phyloP scores from a whole-genome alignment of 139 green algal genomes.

The Chlamydomonas sp. region DNA sequence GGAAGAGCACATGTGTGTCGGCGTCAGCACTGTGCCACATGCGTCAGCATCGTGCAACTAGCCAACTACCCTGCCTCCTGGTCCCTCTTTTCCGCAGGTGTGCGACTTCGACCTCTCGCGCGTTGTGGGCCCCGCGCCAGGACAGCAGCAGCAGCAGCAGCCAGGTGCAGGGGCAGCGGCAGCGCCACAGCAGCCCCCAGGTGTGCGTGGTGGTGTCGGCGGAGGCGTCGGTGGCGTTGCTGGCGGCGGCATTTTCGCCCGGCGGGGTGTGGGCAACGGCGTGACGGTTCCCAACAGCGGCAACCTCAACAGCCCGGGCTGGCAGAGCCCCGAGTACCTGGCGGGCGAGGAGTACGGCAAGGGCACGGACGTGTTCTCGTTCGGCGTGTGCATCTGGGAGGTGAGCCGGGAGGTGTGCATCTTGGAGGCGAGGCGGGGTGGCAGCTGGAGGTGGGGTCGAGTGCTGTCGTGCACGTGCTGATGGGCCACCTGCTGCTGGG shows the following conservation, averaged over 20 bases:
- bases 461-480: too few species aligned
- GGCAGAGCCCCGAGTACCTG: constrained; percentile 62
- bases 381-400: constrained; percentile 27
- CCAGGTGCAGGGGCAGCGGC: neutral
- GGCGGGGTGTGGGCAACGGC: neutral
- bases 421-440: too few species aligned
- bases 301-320: constrained; percentile 38
- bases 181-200: neutral
- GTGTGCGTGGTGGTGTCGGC: neutral
- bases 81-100: constrained; percentile 23
- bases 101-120: constrained; percentile 72
- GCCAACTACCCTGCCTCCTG: neutral
- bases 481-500: too few species aligned
- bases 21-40: too few species aligned
- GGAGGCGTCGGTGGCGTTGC: neutral
- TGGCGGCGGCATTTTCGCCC: neutral
- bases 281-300: constrained; percentile 21
- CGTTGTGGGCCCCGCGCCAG: constrained; percentile 23
- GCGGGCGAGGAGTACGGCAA: constrained; percentile 23
- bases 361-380: constrained; percentile 21
- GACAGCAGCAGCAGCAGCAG: too few species aligned
- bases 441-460: too few species aligned
- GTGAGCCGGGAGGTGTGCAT: too few species aligned
- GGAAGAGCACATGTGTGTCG: neutral
- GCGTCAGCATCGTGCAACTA: too few species aligned